phyloP scores from a whole-genome alignment of 2,329 filamentous ascomycete genomes.

The Tolypocladium sp. region DNA sequence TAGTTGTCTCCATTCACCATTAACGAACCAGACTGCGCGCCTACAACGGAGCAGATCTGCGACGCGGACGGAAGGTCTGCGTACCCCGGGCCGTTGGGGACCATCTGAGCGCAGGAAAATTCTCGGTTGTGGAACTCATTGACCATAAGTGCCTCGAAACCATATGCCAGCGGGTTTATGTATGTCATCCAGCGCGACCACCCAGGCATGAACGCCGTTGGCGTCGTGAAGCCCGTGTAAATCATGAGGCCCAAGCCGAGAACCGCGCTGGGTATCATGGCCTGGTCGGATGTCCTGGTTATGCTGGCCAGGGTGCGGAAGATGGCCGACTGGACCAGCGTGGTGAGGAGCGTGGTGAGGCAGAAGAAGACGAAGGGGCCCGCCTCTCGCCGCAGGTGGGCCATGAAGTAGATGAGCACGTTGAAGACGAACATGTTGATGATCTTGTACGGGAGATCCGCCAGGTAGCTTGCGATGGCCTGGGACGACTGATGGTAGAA shows the following conservation, averaged over 20 bases:
- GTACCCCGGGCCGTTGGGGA: slow-evolving; percentile 9
- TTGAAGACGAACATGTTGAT: slow-evolving; percentile 68
- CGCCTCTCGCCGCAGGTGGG: slow-evolving; percentile 64
- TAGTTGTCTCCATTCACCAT: slow-evolving; percentile 51
- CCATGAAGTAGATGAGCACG: slow-evolving; percentile 76
- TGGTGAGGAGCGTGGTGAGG: slow-evolving; percentile 63
- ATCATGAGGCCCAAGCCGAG: slow-evolving; percentile 59
- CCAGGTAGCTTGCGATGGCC: slow-evolving; percentile 75
- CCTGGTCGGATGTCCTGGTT: slow-evolving; percentile 60
- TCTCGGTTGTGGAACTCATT: slow-evolving; percentile 68
- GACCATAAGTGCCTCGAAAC: slow-evolving; percentile 71
- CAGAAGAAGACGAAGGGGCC: slow-evolving; percentile 81
- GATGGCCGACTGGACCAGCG: slow-evolving; percentile 75
- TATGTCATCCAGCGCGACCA: slow-evolving; percentile 84
- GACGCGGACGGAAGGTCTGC: slow-evolving; percentile 22
- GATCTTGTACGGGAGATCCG: slow-evolving; percentile 72
- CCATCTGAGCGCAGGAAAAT: slow-evolving; percentile 38
- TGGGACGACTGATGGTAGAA: slow-evolving; percentile 92
- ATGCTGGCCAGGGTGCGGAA: slow-evolving; percentile 74
- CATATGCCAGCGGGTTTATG: slow-evolving; percentile 69
- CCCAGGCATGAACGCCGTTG: slow-evolving; percentile 59
- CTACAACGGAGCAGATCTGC: slow-evolving; percentile 50
- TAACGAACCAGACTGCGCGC: slow-evolving; percentile 42
- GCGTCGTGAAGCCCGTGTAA: slow-evolving; percentile 63
- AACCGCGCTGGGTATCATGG: slow-evolving; percentile 51